These are phyloP conservation scores for Stemphylium vesicarium DNA, from an alignment of 2,329 filamentous ascomycete genomes.

Conservation along the genomic window DNA sequence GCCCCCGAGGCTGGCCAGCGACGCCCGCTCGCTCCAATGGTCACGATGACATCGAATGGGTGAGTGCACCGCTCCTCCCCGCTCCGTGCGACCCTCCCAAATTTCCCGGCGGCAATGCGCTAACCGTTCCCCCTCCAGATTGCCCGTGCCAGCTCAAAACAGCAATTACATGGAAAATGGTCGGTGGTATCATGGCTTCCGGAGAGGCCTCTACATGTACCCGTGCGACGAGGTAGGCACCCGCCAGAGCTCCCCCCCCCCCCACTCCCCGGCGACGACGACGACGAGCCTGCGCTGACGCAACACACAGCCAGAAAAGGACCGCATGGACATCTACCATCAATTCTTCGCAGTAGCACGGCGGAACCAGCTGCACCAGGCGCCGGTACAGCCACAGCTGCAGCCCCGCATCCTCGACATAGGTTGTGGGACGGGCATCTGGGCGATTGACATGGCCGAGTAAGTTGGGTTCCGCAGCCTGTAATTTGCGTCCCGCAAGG, in stretches of 20 bases:
- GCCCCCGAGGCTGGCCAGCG: constrained; percentile 8
- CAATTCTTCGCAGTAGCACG: constrained; percentile 74
- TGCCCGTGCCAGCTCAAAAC: constrained; percentile 50
- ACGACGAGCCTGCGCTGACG: constrained; percentile 17
- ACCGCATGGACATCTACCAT: constrained; percentile 82
- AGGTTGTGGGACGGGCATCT: constrained; percentile 89
- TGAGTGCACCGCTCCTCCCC: constrained; percentile 43
- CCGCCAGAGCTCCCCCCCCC: not conserved
- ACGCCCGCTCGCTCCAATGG: constrained; percentile 46
- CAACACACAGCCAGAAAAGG: constrained; percentile 67
- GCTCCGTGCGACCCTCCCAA: constrained; percentile 39
- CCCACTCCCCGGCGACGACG: no score
- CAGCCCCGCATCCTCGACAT: constrained; percentile 65
- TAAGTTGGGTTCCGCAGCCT: constrained; percentile 54
- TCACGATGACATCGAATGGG: constrained; percentile 54
- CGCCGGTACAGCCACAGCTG: constrained; percentile 43
- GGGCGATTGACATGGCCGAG: constrained; percentile 86
- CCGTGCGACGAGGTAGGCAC: constrained; percentile 74
- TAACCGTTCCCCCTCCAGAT: constrained; percentile 30
- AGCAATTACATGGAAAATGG: constrained; percentile 68
- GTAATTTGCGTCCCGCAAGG: constrained; percentile 16
- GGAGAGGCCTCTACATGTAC: constrained; percentile 73
- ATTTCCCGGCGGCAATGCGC: constrained; percentile 9
- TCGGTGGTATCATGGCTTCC: constrained; percentile 71
- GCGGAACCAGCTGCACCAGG: constrained; percentile 55